phyloP scores from a whole-genome alignment of 768 basidiomycete species.

The Macrolepiota dolichaula region DNA sequence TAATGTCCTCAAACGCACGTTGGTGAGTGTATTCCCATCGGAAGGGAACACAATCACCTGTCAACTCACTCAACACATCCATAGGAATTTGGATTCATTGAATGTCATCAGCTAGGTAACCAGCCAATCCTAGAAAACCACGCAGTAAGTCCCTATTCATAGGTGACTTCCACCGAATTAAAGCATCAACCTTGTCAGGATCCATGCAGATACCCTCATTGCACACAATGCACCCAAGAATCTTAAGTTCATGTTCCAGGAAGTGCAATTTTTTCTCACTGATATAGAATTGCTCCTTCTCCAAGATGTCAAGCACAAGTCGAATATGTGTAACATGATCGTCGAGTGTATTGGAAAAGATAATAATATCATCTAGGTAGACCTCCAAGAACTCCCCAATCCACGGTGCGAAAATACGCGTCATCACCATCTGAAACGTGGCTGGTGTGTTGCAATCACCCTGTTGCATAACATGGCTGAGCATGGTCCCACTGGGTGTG shows the following conservation, averaged over 20 bases:
- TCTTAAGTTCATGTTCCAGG: constrained; percentile 12
- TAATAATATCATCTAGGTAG: too few species aligned
- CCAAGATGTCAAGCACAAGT: constrained; percentile 14
- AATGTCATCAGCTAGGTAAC: constrained; percentile 30
- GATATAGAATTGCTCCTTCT: constrained; percentile 26
- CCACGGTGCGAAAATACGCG: too few species aligned
- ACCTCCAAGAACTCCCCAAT: too few species aligned
- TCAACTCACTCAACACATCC: constrained; percentile 22
- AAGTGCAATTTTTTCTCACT: constrained; percentile 23
- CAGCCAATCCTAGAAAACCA: constrained; percentile 27
- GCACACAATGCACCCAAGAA: constrained; percentile 23
- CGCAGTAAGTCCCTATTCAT: constrained; percentile 29
- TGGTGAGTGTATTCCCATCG: background rate
- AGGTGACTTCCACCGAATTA: constrained; percentile 30
- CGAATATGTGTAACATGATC: constrained; percentile 29
- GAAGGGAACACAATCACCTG: background rate
- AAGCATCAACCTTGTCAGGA: constrained; percentile 36
- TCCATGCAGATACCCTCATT: constrained; percentile 42
- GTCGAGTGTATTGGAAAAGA: constrained; percentile 18
- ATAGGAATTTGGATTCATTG: constrained; percentile 32
- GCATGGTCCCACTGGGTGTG: too few species aligned
- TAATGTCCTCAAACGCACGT: constrained; percentile 34
- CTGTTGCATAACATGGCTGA: too few species aligned
- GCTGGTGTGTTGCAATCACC: too few species aligned
- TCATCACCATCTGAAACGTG: too few species aligned